Conservation (phyloP, 257 asterid genomes). For the Salvia miltiorrhiza region DNA sequence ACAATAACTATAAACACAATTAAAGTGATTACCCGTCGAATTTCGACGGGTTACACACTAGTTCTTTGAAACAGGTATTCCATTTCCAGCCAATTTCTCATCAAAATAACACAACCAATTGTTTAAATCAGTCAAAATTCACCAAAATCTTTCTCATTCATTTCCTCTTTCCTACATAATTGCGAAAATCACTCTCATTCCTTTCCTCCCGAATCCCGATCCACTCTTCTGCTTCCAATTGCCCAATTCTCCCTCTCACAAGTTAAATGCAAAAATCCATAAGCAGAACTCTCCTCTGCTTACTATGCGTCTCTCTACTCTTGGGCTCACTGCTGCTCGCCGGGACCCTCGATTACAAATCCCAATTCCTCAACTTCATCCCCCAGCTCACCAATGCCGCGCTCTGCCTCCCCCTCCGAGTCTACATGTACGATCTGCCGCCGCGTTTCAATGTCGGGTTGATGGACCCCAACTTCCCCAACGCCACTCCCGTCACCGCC, state of each 20-base stretch:
- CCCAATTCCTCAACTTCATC: slow-evolving; percentile 41
- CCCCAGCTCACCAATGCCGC: slow-evolving; percentile 43
- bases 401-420: slow-evolving; percentile 47
- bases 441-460: slow-evolving; percentile 52
- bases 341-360: slow-evolving; percentile 45
- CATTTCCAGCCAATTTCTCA: too few species aligned
- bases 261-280: slow-evolving; percentile 42
- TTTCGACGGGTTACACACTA: too few species aligned
- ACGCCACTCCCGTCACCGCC: slow-evolving; percentile 31
- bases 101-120: too few species aligned
- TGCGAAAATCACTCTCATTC: neutral
- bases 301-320: slow-evolving; percentile 43
- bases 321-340: slow-evolving; percentile 35
- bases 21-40: too few species aligned
- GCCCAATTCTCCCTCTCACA: neutral
- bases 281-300: slow-evolving; percentile 32
- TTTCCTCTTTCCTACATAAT: neutral
- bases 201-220: slow-evolving; percentile 19
- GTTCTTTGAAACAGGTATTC: too few species aligned
- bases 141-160: neutral
- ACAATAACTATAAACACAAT: too few species aligned
- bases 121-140: neutral
- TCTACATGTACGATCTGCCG: slow-evolving; percentile 57
- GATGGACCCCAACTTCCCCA: slow-evolving; percentile 39
- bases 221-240: slow-evolving; percentile 8